phyloP scores from a whole-genome alignment of 805 yeast genomes.

The Cephaloascus albidus region DNA sequence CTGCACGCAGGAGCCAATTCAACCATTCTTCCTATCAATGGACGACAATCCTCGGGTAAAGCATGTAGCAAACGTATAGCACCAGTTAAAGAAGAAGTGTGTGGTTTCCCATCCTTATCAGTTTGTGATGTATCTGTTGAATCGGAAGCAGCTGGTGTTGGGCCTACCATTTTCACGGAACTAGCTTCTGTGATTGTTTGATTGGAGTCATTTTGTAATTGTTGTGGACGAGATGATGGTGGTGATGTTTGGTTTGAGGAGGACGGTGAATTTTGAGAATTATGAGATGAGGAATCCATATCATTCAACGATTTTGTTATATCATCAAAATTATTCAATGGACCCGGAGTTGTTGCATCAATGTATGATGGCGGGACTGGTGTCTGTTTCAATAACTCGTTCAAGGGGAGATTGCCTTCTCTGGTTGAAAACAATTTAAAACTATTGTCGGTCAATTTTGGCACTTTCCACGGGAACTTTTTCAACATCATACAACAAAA shows the following conservation, averaged over 20 bases:
- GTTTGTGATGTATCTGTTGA: slow-evolving; percentile 6
- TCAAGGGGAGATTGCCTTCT: slow-evolving; percentile 51
- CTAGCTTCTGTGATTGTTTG: slow-evolving; percentile 6
- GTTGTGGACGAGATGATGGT: neutral
- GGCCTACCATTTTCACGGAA: slow-evolving; percentile 1
- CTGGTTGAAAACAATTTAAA: slow-evolving; percentile 77
- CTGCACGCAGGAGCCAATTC: slow-evolving; percentile 81
- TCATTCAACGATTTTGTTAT: slow-evolving; percentile 3
- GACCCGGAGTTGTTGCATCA: slow-evolving; percentile 3
- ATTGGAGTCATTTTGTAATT: slow-evolving; percentile 4
- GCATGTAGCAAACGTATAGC: slow-evolving; percentile 65
- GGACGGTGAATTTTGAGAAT: neutral
- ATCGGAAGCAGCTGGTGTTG: slow-evolving; percentile 8
- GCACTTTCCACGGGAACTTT: slow-evolving; percentile 93
- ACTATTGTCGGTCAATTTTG: slow-evolving; percentile 70
- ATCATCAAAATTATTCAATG: slow-evolving; percentile 6
- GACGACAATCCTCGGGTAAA: slow-evolving; percentile 59
- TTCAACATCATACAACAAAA: slow-evolving; percentile 88
- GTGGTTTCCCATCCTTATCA: slow-evolving; percentile 27
- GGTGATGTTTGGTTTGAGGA: neutral
- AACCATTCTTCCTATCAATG: slow-evolving; percentile 67
- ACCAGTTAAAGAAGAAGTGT: slow-evolving; percentile 61
- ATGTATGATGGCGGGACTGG: slow-evolving; percentile 36
- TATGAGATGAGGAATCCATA: neutral
- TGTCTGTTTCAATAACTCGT: slow-evolving; percentile 46